These are phyloP conservation scores for Pseudogymnoascus sp. DNA, from an alignment of 2,329 filamentous ascomycete species.

Conservation along the genomic window DNA sequence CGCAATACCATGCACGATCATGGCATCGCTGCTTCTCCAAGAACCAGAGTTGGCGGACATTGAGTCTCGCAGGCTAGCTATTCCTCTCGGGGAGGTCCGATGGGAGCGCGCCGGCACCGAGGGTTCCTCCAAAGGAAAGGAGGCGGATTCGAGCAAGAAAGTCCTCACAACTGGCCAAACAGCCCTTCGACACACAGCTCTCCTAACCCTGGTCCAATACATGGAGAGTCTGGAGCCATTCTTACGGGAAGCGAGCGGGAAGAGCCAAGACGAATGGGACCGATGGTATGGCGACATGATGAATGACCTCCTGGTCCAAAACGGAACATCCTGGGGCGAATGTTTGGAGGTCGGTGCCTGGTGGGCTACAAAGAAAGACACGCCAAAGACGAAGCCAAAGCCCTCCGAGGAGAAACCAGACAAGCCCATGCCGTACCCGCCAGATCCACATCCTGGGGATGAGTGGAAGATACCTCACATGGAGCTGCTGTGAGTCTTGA, in stretches of 20 bases:
- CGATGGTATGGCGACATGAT: constrained; percentile 84
- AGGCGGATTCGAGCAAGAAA: constrained; percentile 21
- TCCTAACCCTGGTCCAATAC: constrained; percentile 72
- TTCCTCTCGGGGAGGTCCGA: constrained; percentile 74
- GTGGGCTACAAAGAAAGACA: constrained; percentile 64
- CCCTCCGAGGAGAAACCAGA: neutral
- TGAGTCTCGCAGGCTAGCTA: constrained; percentile 69
- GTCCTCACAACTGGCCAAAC: constrained; percentile 51
- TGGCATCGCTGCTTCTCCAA: constrained; percentile 70
- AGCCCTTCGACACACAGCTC: constrained; percentile 69
- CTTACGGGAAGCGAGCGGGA: constrained; percentile 72
- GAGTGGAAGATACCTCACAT: constrained; percentile 7
- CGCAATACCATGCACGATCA: constrained; percentile 68
- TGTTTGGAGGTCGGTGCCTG: constrained; percentile 83
- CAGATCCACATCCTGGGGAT: constrained; percentile 7
- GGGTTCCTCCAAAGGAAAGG: constrained; percentile 32
- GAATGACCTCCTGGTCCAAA: constrained; percentile 70
- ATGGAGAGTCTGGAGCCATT: constrained; percentile 80
- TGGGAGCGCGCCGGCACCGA: constrained; percentile 75
- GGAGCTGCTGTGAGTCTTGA: constrained; percentile 3
- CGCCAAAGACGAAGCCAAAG: neutral
- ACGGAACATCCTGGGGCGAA: constrained; percentile 73
- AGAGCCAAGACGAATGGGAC: constrained; percentile 89
- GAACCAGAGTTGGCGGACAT: constrained; percentile 69
- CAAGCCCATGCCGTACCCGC: constrained; percentile 5